Base-by-base conservation (phyloP, 148 eudicot genomes). In the Vaccinium macrocarpon region DNA sequence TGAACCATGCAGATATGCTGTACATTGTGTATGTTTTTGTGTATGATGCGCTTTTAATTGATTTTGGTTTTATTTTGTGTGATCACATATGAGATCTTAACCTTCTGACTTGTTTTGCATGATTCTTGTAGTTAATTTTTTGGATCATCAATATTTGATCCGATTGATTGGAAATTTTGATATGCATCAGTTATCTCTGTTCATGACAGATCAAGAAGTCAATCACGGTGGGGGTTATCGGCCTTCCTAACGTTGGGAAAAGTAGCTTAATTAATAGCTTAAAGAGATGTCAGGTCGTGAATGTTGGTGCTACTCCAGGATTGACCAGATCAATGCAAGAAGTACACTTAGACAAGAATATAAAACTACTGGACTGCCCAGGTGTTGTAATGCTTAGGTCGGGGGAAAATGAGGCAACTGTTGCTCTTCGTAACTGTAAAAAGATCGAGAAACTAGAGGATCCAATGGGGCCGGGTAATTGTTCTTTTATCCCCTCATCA, bases 181-280 rank as follows among this genome's bases (percentile, higher is more conserved):
- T 50, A 64, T 15, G 16, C 71, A 61, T 23, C 6, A 49, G 71
- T 35, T 55, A 66, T 42, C 73, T 72, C 80, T 62, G 52, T 2
- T 46, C 48, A 42, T 89, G 64, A 85, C 96, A 97, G 98, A 95
- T 95, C 6, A 95, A 95, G 86, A 95, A 91, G 89, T 91, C 99
- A 0, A 94, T 97, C 82, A 93, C 98, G 3, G 98, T 97, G 23
- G 99, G 99, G 4, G 85, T 97, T 74, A 91, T 95, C 59, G 99
- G 98, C 48, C 92, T 97, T 81, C 99, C 99, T 66, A 97, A 97
- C 87, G 98, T 97, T 66, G 99, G 99, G 62, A 97, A 97, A 91
- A 97, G 99, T 86, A 97, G 99, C 89, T 89, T 97, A 27, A 97
- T 97, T 70, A 97, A 97, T 81, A 97, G 99, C 86, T 91, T 97